Conservation (phyloP, 2,329 filamentous ascomycete genomes). For the Trichoderma aggressivum region DNA sequence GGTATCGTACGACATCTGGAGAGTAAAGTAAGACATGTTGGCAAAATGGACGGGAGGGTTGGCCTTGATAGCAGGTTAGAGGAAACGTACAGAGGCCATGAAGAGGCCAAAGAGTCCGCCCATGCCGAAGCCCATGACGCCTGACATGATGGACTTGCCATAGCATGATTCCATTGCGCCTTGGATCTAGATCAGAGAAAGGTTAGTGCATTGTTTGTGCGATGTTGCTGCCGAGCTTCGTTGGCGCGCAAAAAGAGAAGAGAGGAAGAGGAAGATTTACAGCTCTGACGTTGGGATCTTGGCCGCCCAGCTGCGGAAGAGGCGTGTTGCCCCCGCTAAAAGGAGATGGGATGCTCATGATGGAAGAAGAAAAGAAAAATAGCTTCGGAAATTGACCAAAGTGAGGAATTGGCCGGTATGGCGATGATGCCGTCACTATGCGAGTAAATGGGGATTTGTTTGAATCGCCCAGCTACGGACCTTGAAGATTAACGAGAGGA, state of each 20-base stretch:
- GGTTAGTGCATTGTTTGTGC: neutral
- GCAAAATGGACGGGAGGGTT: neutral
- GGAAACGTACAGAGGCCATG: conserved; percentile 83
- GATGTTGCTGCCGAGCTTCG: neutral
- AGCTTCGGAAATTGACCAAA: neutral
- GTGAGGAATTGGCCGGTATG: neutral
- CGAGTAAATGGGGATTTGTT: neutral
- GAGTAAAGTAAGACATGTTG: conserved; percentile 14
- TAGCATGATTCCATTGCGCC: conserved; percentile 87
- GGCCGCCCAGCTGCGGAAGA: conserved; percentile 32
- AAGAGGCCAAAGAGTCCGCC: conserved; percentile 94
- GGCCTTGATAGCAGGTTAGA: too few species aligned
- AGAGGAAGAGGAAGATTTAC: conserved; percentile 32
- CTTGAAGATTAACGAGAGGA: neutral
- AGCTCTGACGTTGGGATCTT: conserved; percentile 52
- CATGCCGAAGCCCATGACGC: conserved; percentile 89
- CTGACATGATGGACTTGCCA: conserved; percentile 83
- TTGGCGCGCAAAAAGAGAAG: neutral
- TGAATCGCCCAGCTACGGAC: neutral
- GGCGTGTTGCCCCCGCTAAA: conserved; percentile 23
- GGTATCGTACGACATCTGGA: conserved; percentile 96
- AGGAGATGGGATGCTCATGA: conserved; percentile 41
- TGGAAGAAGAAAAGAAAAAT: neutral
- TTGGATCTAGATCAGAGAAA: conserved; percentile 59
- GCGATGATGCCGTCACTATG: neutral